These are phyloP conservation scores for Naganishia sp. DNA, from an alignment of 1,284 basidiomycete genomes.

Conservation along the genomic window DNA sequence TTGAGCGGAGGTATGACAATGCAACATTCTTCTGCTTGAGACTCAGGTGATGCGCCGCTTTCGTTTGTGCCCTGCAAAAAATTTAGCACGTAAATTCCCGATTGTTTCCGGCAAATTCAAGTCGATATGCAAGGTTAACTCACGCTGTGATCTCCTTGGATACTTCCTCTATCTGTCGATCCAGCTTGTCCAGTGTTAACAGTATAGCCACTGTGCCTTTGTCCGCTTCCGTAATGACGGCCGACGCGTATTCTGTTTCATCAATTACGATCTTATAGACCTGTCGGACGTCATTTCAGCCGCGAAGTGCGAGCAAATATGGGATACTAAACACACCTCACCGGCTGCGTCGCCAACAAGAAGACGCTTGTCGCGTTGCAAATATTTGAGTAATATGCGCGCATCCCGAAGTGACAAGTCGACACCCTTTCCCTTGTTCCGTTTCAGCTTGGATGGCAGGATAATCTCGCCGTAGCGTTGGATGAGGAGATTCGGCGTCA, in stretches of 20 bases:
- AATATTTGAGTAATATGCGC: constrained; percentile 70
- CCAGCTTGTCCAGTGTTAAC: constrained; percentile 43
- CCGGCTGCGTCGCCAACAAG: constrained; percentile 53
- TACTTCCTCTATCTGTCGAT: constrained; percentile 50
- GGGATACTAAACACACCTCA: constrained; percentile 1
- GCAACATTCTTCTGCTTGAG: constrained; percentile 73
- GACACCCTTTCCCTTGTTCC: constrained; percentile 40
- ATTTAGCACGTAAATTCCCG: not conserved
- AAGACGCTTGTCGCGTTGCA: constrained; percentile 71
- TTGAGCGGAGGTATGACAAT: constrained; percentile 70
- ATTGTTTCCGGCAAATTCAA: not conserved
- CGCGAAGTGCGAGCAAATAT: not conserved
- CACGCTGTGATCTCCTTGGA: constrained; percentile 70
- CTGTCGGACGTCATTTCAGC: constrained; percentile 54
- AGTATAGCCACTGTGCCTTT: constrained; percentile 47
- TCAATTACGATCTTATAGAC: constrained; percentile 70
- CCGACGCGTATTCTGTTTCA: constrained; percentile 40
- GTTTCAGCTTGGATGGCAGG: constrained; percentile 32
- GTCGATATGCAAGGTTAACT: not conserved
- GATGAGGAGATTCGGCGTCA: constrained; percentile 22
- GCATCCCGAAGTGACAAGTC: constrained; percentile 64
- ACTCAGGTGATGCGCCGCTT: constrained; percentile 66
- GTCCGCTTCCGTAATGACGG: constrained; percentile 53
- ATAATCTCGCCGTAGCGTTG: constrained; percentile 16
- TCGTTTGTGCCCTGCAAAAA: constrained; percentile 63